These are phyloP conservation scores for Cladosporium sp. DNA, from an alignment of 2,329 filamentous ascomycete genomes.

Conservation along the genomic window DNA sequence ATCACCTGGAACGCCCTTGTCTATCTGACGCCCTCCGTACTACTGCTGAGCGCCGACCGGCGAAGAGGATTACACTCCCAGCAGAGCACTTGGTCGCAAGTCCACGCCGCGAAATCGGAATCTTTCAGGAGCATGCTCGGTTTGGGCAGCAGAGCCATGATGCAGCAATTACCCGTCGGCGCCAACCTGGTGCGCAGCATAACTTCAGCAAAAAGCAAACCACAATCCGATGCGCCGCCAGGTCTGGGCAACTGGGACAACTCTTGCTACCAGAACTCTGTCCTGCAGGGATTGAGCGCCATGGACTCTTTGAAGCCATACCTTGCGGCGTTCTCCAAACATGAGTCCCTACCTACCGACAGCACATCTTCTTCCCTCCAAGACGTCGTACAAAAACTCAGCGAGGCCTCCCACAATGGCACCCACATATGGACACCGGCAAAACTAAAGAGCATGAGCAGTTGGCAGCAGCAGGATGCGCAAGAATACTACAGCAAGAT, in stretches of 20 bases:
- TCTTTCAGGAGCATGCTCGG: conserved; percentile 40
- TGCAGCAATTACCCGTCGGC: conserved; percentile 38
- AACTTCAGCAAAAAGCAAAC: conserved; percentile 28
- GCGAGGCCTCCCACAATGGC: conserved; percentile 69
- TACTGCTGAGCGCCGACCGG: conserved; percentile 59
- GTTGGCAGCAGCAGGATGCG: conserved; percentile 94
- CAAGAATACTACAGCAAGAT: conserved; percentile 96
- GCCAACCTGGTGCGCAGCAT: conserved; percentile 37
- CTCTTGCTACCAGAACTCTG: conserved; percentile 96
- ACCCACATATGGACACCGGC: conserved; percentile 77
- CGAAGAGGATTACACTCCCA: conserved; percentile 32
- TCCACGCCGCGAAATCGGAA: conserved; percentile 40
- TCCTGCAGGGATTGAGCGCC: conserved; percentile 71
- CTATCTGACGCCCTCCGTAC: conserved; percentile 54
- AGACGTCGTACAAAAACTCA: conserved; percentile 68
- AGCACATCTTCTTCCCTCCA: conserved; percentile 52
- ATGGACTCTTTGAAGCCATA: conserved; percentile 69
- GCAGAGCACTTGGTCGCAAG: conserved; percentile 32
- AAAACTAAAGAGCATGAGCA: conserved; percentile 86
- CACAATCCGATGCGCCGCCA: conserved; percentile 40
- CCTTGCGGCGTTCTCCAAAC: conserved; percentile 42
- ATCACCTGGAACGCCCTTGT: conserved; percentile 64
- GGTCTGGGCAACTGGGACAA: conserved; percentile 92
- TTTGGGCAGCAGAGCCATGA: conserved; percentile 38
- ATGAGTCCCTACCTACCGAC: conserved; percentile 18